A percentile compares a stretch with the other conserved stretches of the same genome.
These are phyloP conservation scores for Naganishia kalamii DNA, from an alignment of 768 basidiomycete genomes.

Conservation along the genomic window DNA sequence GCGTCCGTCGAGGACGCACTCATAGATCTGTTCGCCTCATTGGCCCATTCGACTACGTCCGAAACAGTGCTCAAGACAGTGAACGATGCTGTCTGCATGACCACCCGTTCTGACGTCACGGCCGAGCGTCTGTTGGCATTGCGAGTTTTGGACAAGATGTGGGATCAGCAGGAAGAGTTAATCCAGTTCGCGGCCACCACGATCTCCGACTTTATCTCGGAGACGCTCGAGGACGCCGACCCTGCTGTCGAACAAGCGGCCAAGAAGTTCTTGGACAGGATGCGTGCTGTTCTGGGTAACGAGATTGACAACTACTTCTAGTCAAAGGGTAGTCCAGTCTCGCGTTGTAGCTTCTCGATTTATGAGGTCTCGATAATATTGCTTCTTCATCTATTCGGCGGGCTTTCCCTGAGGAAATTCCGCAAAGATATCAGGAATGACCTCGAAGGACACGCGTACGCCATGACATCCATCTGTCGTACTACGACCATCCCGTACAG, in stretches of 20 bases:
- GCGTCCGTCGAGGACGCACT: conserved; percentile 26
- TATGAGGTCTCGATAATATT: background rate
- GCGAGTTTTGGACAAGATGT: conserved; percentile 62
- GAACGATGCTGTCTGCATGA: conserved; percentile 78
- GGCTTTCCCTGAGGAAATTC: too few species aligned
- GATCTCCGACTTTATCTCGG: conserved; percentile 42
- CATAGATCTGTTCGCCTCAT: conserved; percentile 48
- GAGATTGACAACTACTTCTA: conserved; percentile 15
- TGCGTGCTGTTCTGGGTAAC: conserved; percentile 24
- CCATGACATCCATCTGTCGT: too few species aligned
- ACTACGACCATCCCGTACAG: too few species aligned
- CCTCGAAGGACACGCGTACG: too few species aligned
- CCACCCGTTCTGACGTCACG: conserved; percentile 75
- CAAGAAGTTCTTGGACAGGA: conserved; percentile 43
- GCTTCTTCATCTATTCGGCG: background rate
- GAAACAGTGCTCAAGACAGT: conserved; percentile 66
- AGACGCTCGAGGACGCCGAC: conserved; percentile 61
- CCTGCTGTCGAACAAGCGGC: conserved; percentile 69
- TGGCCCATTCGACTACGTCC: conserved; percentile 57
- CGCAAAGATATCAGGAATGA: too few species aligned
- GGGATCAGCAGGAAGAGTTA: conserved; percentile 72
- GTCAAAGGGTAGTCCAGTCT: background rate
- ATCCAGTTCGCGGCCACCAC: conserved; percentile 75
- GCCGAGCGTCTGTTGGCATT: conserved; percentile 66
- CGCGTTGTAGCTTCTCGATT: background rate